Conservation (phyloP, 345 rosid genomes). For the Eucalyptus marginata region DNA sequence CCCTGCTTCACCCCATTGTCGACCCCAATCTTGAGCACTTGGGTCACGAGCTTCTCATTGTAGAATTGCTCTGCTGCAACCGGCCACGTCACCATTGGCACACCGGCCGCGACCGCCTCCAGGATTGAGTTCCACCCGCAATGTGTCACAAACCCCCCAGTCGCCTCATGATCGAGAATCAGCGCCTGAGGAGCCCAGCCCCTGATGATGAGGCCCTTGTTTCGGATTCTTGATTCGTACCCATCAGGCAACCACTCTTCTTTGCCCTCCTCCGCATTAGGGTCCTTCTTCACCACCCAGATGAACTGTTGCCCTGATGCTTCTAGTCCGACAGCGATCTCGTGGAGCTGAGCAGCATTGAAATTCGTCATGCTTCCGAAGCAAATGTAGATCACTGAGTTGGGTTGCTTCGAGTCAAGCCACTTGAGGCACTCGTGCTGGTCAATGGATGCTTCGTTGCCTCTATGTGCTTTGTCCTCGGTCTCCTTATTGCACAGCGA, state of each 20-base stretch:
- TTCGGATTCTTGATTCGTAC: conserved; percentile 6
- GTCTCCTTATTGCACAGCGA: too few relatives aligned
- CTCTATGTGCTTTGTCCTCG: too few relatives aligned
- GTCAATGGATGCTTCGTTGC: too few relatives aligned
- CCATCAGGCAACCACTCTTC: conserved; percentile 23
- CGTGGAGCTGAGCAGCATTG: too few relatives aligned
- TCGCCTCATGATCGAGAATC: too few relatives aligned
- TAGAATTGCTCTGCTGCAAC: conserved; percentile 41
- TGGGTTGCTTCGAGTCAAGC: too few relatives aligned
- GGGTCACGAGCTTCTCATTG: conserved; percentile 44
- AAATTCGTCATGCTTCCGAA: too few relatives aligned
- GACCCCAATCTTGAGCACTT: conserved; percentile 28
- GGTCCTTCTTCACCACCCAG: conserved; percentile 22
- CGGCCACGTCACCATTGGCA: conserved; percentile 64
- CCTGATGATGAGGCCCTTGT: neutral
- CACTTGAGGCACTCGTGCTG: too few relatives aligned
- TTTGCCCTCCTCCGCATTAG: neutral
- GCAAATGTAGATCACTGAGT: too few relatives aligned
- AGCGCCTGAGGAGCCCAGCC: too few relatives aligned
- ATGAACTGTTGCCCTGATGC: conserved; percentile 10
- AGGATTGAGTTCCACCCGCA: neutral
- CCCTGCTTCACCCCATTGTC: conserved; percentile 24
- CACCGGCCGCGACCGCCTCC: conserved; percentile 38
- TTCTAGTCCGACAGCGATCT: too few relatives aligned
- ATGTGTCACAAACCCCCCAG: too few relatives aligned